These are phyloP conservation scores for Vitis amurensis DNA, from an alignment of 164 flowering plant species.

Conservation along the genomic window DNA sequence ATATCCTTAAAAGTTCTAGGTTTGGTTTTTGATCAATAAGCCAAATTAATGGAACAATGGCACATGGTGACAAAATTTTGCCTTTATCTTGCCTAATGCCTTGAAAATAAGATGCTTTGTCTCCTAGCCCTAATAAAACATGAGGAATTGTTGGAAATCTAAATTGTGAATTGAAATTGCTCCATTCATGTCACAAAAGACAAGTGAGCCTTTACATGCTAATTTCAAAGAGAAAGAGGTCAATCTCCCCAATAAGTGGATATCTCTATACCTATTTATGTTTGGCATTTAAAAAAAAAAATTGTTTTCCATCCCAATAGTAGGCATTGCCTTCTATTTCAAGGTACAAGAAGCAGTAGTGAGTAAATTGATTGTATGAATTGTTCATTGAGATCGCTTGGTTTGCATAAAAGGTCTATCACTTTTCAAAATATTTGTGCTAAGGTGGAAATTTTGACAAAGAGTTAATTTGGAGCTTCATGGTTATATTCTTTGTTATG, in stretches of 20 bases:
- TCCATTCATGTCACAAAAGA: slow-evolving; percentile 49
- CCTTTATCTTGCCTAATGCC: too few species aligned
- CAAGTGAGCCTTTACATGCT: slow-evolving; percentile 23
- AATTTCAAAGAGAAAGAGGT: slow-evolving; percentile 22
- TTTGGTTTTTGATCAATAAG: too few species aligned
- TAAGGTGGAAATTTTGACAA: slow-evolving; percentile 54
- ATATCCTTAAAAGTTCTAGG: too few species aligned
- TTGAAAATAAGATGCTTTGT: slow-evolving; percentile 17
- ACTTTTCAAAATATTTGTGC: slow-evolving; percentile 54
- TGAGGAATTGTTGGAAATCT: slow-evolving; percentile 6
- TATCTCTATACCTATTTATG: slow-evolving; percentile 1
- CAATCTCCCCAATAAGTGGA: slow-evolving; percentile 47
- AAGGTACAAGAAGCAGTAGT: slow-evolving; percentile 31
- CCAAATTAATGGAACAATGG: too few species aligned
- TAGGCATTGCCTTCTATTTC: neutral
- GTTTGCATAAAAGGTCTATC: slow-evolving; percentile 39
- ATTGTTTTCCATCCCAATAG: neutral
- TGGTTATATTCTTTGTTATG: neutral
- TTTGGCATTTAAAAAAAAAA: neutral
- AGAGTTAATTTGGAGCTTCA: slow-evolving; percentile 37
- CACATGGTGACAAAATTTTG: too few species aligned
- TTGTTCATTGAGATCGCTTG: slow-evolving; percentile 62
- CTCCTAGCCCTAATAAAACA: slow-evolving; percentile 5
- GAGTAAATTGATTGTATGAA: slow-evolving; percentile 53
- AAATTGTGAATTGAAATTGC: slow-evolving; percentile 20